Evolutionary conservation across 768 basidiomycete species (phyloP).

Genomic region (Suillus hirtellus): DNA sequence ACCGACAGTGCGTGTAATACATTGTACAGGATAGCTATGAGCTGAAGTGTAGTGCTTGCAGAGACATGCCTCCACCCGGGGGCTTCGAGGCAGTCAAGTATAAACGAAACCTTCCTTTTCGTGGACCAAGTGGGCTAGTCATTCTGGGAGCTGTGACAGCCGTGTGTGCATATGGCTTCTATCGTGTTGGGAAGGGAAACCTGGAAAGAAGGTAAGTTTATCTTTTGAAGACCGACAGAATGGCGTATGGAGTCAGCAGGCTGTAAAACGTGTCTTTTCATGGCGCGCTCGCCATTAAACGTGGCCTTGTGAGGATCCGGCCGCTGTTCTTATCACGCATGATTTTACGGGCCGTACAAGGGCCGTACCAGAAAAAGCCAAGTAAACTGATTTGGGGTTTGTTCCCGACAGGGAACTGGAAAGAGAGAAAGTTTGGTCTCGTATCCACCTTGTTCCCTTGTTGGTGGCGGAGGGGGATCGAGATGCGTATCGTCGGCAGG

Average conservation of each 20-base stretch:
- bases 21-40: slow-evolving; percentile 14
- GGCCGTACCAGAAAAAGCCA: slow-evolving; percentile 44
- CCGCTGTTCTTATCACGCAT: slow-evolving; percentile 44
- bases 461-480: slow-evolving; percentile 94
- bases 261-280: slow-evolving; percentile 62
- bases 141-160: slow-evolving; percentile 86
- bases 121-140: slow-evolving; percentile 81
- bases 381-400: slow-evolving; percentile 44
- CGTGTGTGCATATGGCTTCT: slow-evolving; percentile 90
- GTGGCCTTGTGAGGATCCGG: slow-evolving; percentile 54
- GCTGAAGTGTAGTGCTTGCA: slow-evolving; percentile 34
- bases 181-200: slow-evolving; percentile 87
- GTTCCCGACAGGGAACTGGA: slow-evolving; percentile 76
- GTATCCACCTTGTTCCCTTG: slow-evolving; percentile 91
- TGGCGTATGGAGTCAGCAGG: slow-evolving; percentile 49
- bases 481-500: slow-evolving; percentile 77
- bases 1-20: slow-evolving; percentile 30
- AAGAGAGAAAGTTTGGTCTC: slow-evolving; percentile 92
- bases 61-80: slow-evolving; percentile 94
- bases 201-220: slow-evolving; percentile 84
- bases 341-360: slow-evolving; percentile 42
- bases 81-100: slow-evolving; percentile 93
- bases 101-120: slow-evolving; percentile 91
- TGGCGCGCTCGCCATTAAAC: slow-evolving; percentile 67
- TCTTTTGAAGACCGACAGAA: slow-evolving; percentile 24